Percentiles rank a stretch among this genome's conserved stretches.
phyloP scores from a whole-genome alignment of 1,284 basidiomycete species.

The Chiua sp. region DNA sequence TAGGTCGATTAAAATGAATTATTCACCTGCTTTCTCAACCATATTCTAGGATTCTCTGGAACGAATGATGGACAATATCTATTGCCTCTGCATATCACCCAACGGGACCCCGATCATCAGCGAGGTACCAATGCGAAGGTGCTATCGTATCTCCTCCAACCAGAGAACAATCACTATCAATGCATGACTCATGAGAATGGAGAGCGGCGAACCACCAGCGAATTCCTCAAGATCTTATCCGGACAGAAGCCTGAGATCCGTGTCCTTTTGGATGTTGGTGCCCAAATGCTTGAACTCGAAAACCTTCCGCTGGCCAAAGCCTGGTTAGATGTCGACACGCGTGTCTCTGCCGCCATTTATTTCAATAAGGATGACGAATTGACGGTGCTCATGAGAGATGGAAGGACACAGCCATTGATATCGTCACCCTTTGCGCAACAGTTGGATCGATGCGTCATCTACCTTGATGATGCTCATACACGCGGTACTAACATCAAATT shows the following conservation, averaged over 20 bases:
- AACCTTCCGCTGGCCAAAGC: conserved; percentile 44
- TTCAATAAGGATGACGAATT: conserved; percentile 51
- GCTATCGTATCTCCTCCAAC: conserved; percentile 46
- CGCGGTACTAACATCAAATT: conserved; percentile 62
- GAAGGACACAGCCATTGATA: conserved; percentile 40
- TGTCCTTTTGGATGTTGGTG: conserved; percentile 61
- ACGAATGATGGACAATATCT: conserved; percentile 59
- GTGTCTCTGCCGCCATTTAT: conserved; percentile 49
- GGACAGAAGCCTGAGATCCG: conserved; percentile 42
- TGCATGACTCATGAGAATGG: conserved; percentile 29
- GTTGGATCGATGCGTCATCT: conserved; percentile 50
- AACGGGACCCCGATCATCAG: conserved; percentile 48
- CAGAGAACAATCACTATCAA: conserved; percentile 49
- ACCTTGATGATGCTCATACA: conserved; percentile 63
- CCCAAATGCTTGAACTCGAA: conserved; percentile 58
- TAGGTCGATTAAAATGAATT: conserved; percentile 8
- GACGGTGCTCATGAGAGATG: conserved; percentile 45
- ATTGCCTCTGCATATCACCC: conserved; percentile 51
- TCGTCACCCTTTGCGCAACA: conserved; percentile 49
- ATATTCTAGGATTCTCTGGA: conserved; percentile 57
- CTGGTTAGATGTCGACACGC: conserved; percentile 44
- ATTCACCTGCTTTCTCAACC: neutral
- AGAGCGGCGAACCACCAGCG: conserved; percentile 29
- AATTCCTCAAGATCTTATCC: conserved; percentile 41
- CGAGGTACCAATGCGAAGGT: conserved; percentile 55